Percentiles rank a stretch among this genome's conserved stretches.
Conservation (phyloP, 345 rosid species). For the Draba incana region DNA sequence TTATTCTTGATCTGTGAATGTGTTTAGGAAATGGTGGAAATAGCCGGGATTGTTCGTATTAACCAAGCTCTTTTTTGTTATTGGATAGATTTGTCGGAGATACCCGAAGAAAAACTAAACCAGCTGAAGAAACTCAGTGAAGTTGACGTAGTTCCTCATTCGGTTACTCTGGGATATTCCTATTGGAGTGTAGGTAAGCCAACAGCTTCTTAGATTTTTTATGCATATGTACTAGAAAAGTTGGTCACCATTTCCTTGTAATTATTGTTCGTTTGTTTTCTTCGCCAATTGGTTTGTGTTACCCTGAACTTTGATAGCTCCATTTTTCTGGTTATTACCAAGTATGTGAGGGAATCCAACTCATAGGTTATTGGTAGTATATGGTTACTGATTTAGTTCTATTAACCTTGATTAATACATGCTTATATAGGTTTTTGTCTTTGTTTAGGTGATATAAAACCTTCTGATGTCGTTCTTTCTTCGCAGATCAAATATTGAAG, state of each 20-base stretch:
- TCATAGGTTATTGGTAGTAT: no score
- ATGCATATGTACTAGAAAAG: neutral
- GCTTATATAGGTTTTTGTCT: neutral
- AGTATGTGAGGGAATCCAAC: no score
- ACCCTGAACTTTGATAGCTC: no score
- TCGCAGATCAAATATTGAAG: conserved; percentile 83
- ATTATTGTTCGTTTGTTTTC: no score
- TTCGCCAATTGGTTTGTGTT: no score
- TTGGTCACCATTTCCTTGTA: neutral
- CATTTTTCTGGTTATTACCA: no score
- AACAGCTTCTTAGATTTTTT: neutral
- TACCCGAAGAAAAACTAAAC: conserved; percentile 59
- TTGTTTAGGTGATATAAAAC: conserved; percentile 22
- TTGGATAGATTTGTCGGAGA: conserved; percentile 70
- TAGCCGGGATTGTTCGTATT: conserved; percentile 10
- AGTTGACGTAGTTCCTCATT: conserved; percentile 70
- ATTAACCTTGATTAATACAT: no score
- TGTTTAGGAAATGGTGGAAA: conserved; percentile 15
- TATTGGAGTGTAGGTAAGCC: conserved; percentile 85
- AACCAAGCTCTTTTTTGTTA: conserved; percentile 30
- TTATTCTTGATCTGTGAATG: neutral
- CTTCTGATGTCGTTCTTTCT: conserved; percentile 20
- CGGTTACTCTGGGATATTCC: conserved; percentile 83
- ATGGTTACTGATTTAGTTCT: no score
- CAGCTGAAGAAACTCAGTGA: conserved; percentile 63